Base-by-base conservation (phyloP, 2,329 filamentous ascomycete species). In the Penicillium olsonii region DNA sequence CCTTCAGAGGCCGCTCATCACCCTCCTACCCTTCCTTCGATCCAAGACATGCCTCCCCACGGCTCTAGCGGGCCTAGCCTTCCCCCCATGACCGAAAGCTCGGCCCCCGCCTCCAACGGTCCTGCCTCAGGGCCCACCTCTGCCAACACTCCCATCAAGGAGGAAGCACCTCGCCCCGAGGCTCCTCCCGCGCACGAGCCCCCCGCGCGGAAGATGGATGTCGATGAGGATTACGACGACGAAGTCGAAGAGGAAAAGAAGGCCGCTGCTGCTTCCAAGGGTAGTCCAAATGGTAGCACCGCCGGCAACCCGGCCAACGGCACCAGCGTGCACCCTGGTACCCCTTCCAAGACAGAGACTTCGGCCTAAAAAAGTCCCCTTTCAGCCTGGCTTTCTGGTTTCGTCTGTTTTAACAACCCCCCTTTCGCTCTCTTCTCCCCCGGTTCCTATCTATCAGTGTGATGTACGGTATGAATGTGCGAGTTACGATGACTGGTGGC, bases 221-320 rank as follows among this genome's bases (percentile, higher is more conserved):
- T 97, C 17, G 92, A 99, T 60, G 94, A 99, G 69, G 88, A 97
- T 68, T 97, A 99, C 64, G 92, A 97, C 68, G 92, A 97, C 64
- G 92, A 92, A 49, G 90, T 84, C 4, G 92, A 95, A 58, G 92
- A 96, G 52, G 87, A 94, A 34, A 84, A 84, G 69, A 70, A 77
- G 54, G 60, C 59, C n/a, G 59, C 50, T 46, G 48, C 57, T 33
- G 61, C 51, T 37, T 57, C 61, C 5, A 73, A 73, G 55, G 62
- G 65, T 12, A 72, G 69, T 48, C 69, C 68, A 17, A 61, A 65
- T 35, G 64, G 65, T 15, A 68, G 61, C 50, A 58, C 57, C 12
- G 48, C 64, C 35, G 63, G 61, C 40, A 68, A 62, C 43, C 41
- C 56, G 39, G 56, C 59, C 42, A 63, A 60, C 48, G 57, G 61